Base-by-base conservation (phyloP, 106 monocot genomes). In the Acorus gramineus region DNA sequence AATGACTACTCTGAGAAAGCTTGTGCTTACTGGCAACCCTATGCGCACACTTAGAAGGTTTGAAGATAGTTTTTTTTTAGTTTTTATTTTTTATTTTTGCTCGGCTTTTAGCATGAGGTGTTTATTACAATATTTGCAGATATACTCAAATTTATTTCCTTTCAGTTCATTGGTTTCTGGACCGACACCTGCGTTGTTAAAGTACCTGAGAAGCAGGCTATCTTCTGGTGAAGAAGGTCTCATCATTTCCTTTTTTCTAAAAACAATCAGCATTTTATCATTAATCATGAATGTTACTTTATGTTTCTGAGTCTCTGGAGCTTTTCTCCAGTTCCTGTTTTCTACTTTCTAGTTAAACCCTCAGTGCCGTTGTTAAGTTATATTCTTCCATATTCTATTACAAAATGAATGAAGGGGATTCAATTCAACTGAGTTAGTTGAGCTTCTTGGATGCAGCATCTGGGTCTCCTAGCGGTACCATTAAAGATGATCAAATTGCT, bases 1-100 rank as follows among this genome's bases (percentile, higher is more conserved):
- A 14, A 92, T 98, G 98, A 86, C 88, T 52, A 81, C 85, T 50
- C 76, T 98, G 7, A 87, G 98, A 77, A 98, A 83, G 66, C 88
- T 98, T 68, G 69, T 98, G 74, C 77, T 98, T 44, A 80, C 49
- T 71, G 98, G 98, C 12, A 98, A 98, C 76, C 88, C 98, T 61
- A 47, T 98, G 62, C 69, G 92, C 65, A 86, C 92, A 55, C 76
- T 98, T 73, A 62, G 98, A 76, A 98, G 92, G 98, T 92, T 43
- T 55, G 64, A 64, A 63, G 7, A 28, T 42, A 28, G 3, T 49
- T 58, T 69, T 45, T 14, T 43, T 9, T 42, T 4, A 48, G 55
- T 12, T 5, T 47, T 63, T 51, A 4, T 50, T 51, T 5, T 61
- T 65, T 1, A 1, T 13, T 60, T 51, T 4, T 5, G 7, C 57